phyloP scores from a whole-genome alignment of 768 basidiomycete species.

The Pholiota molesta region DNA sequence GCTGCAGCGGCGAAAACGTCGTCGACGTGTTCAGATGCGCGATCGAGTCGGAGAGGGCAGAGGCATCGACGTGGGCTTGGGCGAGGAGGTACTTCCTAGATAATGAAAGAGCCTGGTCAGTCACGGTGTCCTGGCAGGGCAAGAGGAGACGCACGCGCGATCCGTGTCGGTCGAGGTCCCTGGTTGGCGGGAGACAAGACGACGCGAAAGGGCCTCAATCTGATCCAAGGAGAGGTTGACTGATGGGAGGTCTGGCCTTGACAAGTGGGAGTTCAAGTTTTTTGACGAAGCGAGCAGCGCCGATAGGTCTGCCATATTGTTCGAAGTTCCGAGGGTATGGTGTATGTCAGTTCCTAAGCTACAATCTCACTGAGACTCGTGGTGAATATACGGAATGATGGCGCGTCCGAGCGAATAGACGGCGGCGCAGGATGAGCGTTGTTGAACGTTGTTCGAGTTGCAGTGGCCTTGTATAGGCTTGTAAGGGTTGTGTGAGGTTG shows the following conservation, averaged over 20 bases:
- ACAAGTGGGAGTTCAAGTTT: constrained; percentile 76
- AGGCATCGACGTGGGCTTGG: constrained; percentile 90
- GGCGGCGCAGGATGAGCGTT: not conserved
- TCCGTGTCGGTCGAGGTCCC: constrained; percentile 65
- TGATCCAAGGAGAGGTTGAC: constrained; percentile 92
- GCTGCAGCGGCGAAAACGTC: constrained; percentile 89
- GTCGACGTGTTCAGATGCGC: constrained; percentile 79
- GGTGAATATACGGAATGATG: not conserved
- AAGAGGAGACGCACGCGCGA: constrained; percentile 59
- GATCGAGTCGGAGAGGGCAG: constrained; percentile 83
- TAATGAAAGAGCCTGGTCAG: constrained; percentile 4
- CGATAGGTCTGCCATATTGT: constrained; percentile 52
- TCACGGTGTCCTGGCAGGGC: constrained; percentile 5
- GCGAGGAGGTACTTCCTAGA: constrained; percentile 88
- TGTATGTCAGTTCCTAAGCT: not conserved
- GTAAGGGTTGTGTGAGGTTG: too few species aligned
- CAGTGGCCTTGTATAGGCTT: too few species aligned
- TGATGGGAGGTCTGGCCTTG: constrained; percentile 81
- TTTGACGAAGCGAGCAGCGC: constrained; percentile 72
- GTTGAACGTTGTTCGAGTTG: not conserved
- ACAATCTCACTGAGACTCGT: not conserved
- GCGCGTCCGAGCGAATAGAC: not conserved
- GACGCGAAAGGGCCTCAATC: constrained; percentile 90
- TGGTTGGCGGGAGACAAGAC: constrained; percentile 76
- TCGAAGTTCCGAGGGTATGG: not conserved